Conservation (phyloP, 306 rosid species). For the Quercus parvula region DNA sequence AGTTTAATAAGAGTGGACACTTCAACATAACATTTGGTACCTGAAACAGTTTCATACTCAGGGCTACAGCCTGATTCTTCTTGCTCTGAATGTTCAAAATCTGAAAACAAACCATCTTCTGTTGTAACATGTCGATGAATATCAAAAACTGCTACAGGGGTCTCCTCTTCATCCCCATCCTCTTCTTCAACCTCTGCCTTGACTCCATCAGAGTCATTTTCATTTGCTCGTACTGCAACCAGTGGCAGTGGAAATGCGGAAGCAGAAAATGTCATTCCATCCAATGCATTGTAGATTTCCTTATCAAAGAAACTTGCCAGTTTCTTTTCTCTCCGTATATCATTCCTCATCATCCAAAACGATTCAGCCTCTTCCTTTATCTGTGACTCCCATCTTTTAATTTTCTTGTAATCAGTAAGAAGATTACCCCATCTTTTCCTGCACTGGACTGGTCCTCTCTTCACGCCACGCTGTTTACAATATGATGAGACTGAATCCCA, state of each 20-base stretch:
- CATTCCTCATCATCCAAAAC: conserved; percentile 49
- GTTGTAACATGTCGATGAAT: background rate
- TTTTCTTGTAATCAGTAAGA: conserved; percentile 46
- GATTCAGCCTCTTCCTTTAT: conserved; percentile 29
- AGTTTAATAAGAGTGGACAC: background rate
- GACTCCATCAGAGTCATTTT: conserved; percentile 16
- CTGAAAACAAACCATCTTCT: background rate
- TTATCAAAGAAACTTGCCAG: conserved; percentile 45
- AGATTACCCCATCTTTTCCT: conserved; percentile 53
- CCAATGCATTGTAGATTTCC: conserved; percentile 34
- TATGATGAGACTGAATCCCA: conserved; percentile 46
- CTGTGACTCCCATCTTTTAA: conserved; percentile 41
- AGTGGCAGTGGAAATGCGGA: conserved; percentile 33
- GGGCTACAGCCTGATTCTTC: conserved; percentile 42
- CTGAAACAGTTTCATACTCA: conserved; percentile 26
- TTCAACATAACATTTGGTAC: background rate
- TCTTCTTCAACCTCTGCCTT: background rate
- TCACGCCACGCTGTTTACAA: conserved; percentile 42
- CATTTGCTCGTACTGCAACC: conserved; percentile 16
- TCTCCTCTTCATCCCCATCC: conserved; percentile 11
- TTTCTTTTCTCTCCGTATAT: conserved; percentile 34
- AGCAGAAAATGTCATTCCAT: conserved; percentile 35
- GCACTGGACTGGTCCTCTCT: conserved; percentile 48
- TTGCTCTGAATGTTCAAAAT: conserved; percentile 11
- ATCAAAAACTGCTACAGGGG: conserved; percentile 19